These are phyloP conservation scores for Diplodia corticola DNA, from an alignment of 2,329 filamentous ascomycete genomes.

Conservation along the genomic window DNA sequence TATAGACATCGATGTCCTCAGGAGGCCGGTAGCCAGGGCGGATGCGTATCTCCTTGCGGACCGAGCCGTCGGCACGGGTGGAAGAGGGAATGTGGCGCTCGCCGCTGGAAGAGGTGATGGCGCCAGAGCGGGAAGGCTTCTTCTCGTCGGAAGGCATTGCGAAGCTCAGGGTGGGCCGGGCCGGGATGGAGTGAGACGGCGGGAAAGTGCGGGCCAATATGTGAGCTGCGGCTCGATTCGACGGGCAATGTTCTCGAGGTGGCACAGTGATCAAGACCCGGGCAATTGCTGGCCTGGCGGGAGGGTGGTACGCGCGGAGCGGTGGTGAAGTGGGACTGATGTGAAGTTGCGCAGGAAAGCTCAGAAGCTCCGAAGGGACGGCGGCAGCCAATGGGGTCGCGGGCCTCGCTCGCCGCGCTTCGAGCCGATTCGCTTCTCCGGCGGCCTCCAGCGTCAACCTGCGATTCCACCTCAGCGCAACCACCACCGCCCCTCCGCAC, in stretches of 20 bases:
- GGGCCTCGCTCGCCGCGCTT: slow-evolving; percentile 1
- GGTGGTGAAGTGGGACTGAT: neutral
- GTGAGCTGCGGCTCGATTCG: neutral
- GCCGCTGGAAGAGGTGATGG: slow-evolving; percentile 72
- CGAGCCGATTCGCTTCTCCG: slow-evolving; percentile 23
- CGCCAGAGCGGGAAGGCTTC: slow-evolving; percentile 45
- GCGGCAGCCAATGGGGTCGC: neutral
- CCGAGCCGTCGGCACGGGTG: slow-evolving; percentile 79
- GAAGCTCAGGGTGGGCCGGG: neutral
- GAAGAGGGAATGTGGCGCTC: slow-evolving; percentile 89
- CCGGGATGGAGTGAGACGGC: slow-evolving; percentile 2
- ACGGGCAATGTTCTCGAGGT: neutral
- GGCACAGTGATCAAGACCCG: neutral
- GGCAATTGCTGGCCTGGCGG: slow-evolving; percentile 9
- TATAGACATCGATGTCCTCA: slow-evolving; percentile 95
- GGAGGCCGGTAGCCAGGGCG: slow-evolving; percentile 90
- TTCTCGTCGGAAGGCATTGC: slow-evolving; percentile 32
- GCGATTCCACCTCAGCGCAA: slow-evolving; percentile 29
- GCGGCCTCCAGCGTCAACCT: slow-evolving; percentile 21
- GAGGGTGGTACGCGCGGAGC: neutral
- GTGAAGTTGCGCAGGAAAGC: slow-evolving; percentile 8
- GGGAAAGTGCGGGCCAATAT: neutral
- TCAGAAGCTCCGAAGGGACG: neutral
- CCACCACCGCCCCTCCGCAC: slow-evolving; percentile 30
- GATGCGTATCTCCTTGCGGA: slow-evolving; percentile 92